Evolutionary conservation across 768 basidiomycete genomes (phyloP).

Genomic region (Phanerochaete sordida): DNA sequence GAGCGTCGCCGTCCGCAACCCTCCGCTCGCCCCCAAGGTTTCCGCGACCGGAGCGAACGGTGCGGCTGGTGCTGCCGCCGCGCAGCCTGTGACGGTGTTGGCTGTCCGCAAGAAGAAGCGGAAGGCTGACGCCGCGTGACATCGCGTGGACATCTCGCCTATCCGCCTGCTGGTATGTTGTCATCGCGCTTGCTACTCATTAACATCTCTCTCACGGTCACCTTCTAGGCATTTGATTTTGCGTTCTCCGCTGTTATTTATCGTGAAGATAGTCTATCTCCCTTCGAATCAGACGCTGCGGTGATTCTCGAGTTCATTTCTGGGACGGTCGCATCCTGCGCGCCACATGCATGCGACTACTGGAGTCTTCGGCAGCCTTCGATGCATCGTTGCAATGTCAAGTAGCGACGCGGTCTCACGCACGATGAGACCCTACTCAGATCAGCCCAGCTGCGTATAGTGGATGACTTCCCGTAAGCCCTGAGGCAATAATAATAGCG

Average conservation of each 20-base stretch:
- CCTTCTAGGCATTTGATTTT: background rate
- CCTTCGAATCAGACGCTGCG: background rate
- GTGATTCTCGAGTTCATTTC: background rate
- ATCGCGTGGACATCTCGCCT: background rate
- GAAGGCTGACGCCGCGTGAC: constrained; percentile 17
- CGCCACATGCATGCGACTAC: background rate
- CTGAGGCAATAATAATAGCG: too few relatives aligned
- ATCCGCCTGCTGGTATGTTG: constrained; percentile 1
- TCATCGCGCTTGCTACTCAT: background rate
- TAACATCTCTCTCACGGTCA: background rate
- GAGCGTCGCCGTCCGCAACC: constrained; percentile 48
- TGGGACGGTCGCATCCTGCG: background rate
- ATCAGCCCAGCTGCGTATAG: background rate
- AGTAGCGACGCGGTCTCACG: background rate
- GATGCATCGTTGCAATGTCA: too few relatives aligned
- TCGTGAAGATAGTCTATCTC: constrained; percentile 3
- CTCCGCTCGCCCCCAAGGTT: constrained; percentile 27
- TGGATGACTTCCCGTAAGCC: too few relatives aligned
- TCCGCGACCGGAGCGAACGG: constrained; percentile 2
- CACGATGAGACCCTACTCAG: background rate
- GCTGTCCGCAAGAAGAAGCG: constrained; percentile 53
- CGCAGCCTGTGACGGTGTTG: constrained; percentile 49
- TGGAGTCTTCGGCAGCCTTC: background rate
- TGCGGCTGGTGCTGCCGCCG: constrained; percentile 12
- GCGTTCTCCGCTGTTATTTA: background rate